Base-by-base conservation (phyloP, 129 eudicot genomes). In the Deinandra increscens region DNA sequence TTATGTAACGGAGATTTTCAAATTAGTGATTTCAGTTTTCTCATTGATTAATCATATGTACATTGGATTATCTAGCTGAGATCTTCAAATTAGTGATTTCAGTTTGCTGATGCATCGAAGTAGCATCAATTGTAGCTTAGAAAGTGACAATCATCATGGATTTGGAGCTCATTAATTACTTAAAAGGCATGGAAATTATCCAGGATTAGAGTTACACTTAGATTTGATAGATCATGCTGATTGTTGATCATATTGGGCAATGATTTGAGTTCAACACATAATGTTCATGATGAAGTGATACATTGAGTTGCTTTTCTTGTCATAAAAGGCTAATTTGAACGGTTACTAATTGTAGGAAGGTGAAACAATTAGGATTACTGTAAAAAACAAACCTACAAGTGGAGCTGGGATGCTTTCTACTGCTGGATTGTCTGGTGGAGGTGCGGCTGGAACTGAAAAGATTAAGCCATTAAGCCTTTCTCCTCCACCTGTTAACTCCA, bases 331-430 rank as follows among this genome's bases (percentile, higher is more conserved):
- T 65, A 51, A 78, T 14, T 77, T 74, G 0, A 49, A 19, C n/a
- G n/a, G n/a, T n/a, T 60, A 69, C 51, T n/a, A 5, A 63, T 44
- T 69, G 18, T 77, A 94, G 99, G 99, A 90, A 84, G 99, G 99
- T 66, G 99, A 94, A 81, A 94, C 99, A 29, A 94, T 94, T 68
- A 69, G 99, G 75, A 94, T 94, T 67, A 94, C 80, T 68, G 96
- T 94, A 70, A 94, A 90, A 79, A 88, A 90, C 72, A 94, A 94
- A 67, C 82, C 94, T 64, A 75, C 89, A 2, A 77, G 85, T 69
- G 99, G 99, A 64, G 73, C 93, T 9, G 99, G 96, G 78, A 87
- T 87, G 97, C 97, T 90, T 68, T 93, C 99, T 4, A 76, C 95
- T 78, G 91, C 88, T 41, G 96, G 96, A 38, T 64, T 88, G 68